Evolutionary conservation across 2,329 filamentous ascomycete species (phyloP).

Genomic region (Anthostomella pinea): DNA sequence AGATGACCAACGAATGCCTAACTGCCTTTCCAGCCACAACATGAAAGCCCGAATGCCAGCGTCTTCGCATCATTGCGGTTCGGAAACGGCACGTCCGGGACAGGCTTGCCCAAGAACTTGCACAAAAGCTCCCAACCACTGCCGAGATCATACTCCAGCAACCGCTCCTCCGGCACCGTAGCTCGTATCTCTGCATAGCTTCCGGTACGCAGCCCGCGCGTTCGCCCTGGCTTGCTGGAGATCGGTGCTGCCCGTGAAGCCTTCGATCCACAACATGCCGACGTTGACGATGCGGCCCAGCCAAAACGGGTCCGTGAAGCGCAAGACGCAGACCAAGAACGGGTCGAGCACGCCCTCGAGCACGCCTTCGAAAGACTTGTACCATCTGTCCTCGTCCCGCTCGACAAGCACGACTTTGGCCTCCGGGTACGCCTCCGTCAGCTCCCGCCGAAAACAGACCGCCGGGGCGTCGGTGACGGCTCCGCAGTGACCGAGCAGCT

Average conservation of each 20-base stretch:
- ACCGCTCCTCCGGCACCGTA: neutral
- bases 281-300: neutral
- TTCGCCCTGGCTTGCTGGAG: neutral
- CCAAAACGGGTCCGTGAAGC: neutral
- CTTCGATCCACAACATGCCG: neutral
- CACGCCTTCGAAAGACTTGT: neutral
- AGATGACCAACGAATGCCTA: too few relatives aligned
- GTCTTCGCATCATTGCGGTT: neutral
- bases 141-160: neutral
- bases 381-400: neutral
- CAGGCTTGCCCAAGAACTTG: constrained; percentile 1
- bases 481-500: neutral
- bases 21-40: too few relatives aligned
- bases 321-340: neutral
- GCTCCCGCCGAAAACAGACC: neutral
- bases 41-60: too few relatives aligned
- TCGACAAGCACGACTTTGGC: neutral
- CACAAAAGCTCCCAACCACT: constrained; percentile 1
- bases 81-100: neutral
- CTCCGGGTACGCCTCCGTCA: neutral
- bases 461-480: constrained; percentile 1
- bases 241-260: neutral
- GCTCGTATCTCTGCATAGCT: neutral
- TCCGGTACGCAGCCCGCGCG: neutral
- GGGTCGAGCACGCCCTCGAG: neutral